These are phyloP conservation scores for Colletotrichum cordylinicola DNA, from an alignment of 2,329 filamentous ascomycete genomes.

Conservation along the genomic window DNA sequence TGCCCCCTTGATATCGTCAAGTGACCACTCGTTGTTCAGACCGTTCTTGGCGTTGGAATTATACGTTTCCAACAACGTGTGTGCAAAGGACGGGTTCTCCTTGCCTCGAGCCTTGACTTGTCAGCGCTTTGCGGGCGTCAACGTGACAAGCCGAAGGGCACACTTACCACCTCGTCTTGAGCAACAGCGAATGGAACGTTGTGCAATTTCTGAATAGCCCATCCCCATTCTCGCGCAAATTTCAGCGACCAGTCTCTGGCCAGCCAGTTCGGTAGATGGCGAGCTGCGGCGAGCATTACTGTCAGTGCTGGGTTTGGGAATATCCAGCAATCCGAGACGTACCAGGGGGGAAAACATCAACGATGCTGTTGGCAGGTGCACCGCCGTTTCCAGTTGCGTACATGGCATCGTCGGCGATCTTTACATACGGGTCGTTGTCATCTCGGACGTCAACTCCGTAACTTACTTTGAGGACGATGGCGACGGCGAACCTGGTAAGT, in stretches of 20 bases:
- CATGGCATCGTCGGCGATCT: conserved; percentile 28
- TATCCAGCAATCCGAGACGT: conserved; percentile 3
- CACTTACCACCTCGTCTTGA: conserved; percentile 29
- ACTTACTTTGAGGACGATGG: conserved; percentile 36
- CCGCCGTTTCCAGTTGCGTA: conserved; percentile 33
- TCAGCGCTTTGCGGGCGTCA: conserved; percentile 15
- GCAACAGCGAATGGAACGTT: conserved; percentile 35
- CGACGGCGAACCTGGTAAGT: conserved; percentile 31
- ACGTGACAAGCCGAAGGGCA: conserved; percentile 1
- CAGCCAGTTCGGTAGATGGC: conserved; percentile 44
- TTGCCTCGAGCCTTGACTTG: conserved; percentile 13
- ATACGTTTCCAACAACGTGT: conserved; percentile 15
- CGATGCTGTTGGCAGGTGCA: conserved; percentile 40
- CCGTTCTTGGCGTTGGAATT: conserved; percentile 8
- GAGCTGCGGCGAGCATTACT: conserved; percentile 35
- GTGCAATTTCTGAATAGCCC: conserved; percentile 38
- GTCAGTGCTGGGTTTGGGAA: conserved; percentile 14
- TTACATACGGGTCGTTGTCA: conserved; percentile 33
- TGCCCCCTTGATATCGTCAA: conserved; percentile 52
- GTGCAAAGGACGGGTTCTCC: conserved; percentile 20
- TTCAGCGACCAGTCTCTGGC: conserved; percentile 34
- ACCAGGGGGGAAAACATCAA: conserved; percentile 54
- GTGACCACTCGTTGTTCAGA: conserved; percentile 15
- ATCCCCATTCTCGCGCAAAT: conserved; percentile 38
- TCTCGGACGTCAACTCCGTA: conserved; percentile 33